Percentiles rank a stretch among this genome's conserved stretches.
These are phyloP conservation scores for Ceraceosorus guamensis DNA, from an alignment of 1,284 basidiomycete species.

Conservation along the genomic window DNA sequence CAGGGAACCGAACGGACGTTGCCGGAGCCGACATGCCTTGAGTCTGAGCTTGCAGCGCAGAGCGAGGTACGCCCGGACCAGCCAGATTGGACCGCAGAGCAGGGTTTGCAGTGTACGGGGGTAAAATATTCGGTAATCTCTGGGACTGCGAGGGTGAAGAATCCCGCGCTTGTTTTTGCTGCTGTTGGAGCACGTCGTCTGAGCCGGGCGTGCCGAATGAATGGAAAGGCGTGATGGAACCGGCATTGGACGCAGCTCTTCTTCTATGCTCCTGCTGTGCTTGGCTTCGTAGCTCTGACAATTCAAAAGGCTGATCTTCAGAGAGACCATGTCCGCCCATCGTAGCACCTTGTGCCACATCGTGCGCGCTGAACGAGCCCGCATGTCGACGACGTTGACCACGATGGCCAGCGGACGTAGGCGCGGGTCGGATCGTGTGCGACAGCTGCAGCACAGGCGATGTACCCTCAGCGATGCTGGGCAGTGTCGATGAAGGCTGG, in stretches of 20 bases:
- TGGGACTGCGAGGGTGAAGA: too few relatives aligned
- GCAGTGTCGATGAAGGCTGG: constrained; percentile 15
- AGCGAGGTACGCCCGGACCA: too few relatives aligned
- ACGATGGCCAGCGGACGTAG: too few relatives aligned
- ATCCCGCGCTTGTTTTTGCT: too few relatives aligned
- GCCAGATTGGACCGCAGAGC: too few relatives aligned
- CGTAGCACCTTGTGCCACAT: constrained; percentile 32
- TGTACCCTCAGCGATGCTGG: constrained; percentile 36
- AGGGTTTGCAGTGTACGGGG: too few relatives aligned
- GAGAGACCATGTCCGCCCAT: too few relatives aligned
- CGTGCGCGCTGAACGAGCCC: constrained; percentile 40
- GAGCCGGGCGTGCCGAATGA: constrained; percentile 5
- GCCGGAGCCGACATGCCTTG: neutral
- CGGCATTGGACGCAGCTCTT: neutral
- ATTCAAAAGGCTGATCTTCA: too few relatives aligned
- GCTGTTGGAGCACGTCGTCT: too few relatives aligned
- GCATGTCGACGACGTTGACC: constrained; percentile 27
- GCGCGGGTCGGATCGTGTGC: too few relatives aligned
- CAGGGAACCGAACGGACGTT: neutral
- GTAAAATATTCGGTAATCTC: too few relatives aligned
- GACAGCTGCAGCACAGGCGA: too few relatives aligned
- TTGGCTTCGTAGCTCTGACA: constrained; percentile 10
- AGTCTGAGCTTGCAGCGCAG: neutral
- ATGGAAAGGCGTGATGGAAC: constrained; percentile 1
- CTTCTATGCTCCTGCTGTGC: neutral